phyloP scores from a whole-genome alignment of 2,329 filamentous ascomycete genomes.

The Aspergillus sp. region DNA sequence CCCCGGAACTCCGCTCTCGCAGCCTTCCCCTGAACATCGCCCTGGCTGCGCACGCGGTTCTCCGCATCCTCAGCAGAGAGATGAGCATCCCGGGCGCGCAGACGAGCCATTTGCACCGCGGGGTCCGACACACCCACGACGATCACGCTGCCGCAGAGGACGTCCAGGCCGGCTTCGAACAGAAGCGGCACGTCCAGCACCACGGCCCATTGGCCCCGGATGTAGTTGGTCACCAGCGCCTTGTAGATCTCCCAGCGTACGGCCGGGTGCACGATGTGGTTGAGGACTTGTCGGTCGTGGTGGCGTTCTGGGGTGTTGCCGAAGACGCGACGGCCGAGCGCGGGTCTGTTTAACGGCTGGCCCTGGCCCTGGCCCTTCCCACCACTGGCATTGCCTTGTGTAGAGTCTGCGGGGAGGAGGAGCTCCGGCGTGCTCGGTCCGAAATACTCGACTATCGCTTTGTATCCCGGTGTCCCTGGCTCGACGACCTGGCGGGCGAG shows the following conservation, averaged over 20 bases:
- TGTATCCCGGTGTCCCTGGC: conserved; percentile 77
- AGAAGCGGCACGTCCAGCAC: conserved; percentile 87
- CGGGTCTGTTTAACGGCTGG: conserved; percentile 72
- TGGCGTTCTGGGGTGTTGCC: conserved; percentile 63
- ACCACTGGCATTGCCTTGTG: background rate
- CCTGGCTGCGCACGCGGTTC: conserved; percentile 79
- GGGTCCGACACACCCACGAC: conserved; percentile 81
- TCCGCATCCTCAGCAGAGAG: conserved; percentile 76
- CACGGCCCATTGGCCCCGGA: conserved; percentile 74
- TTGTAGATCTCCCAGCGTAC: conserved; percentile 76
- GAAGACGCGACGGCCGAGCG: conserved; percentile 78
- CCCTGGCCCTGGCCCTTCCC: conserved; percentile 8
- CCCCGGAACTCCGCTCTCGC: conserved; percentile 58
- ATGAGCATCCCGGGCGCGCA: conserved; percentile 68
- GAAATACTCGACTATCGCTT: conserved; percentile 74
- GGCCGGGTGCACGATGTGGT: conserved; percentile 85
- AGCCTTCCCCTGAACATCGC: conserved; percentile 77
- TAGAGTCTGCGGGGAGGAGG: conserved; percentile 50
- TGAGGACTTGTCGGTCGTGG: conserved; percentile 67
- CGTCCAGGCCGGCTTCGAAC: conserved; percentile 81
- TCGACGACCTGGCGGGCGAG: conserved; percentile 90
- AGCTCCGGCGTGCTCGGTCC: conserved; percentile 75
- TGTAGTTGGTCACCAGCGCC: conserved; percentile 62
- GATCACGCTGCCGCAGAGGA: conserved; percentile 73
- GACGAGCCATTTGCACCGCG: conserved; percentile 68